A percentile compares a stretch with the other conserved stretches of the same genome.
Evolutionary conservation across 768 basidiomycete genomes (phyloP).

Genomic region (Podaxis sp.): DNA sequence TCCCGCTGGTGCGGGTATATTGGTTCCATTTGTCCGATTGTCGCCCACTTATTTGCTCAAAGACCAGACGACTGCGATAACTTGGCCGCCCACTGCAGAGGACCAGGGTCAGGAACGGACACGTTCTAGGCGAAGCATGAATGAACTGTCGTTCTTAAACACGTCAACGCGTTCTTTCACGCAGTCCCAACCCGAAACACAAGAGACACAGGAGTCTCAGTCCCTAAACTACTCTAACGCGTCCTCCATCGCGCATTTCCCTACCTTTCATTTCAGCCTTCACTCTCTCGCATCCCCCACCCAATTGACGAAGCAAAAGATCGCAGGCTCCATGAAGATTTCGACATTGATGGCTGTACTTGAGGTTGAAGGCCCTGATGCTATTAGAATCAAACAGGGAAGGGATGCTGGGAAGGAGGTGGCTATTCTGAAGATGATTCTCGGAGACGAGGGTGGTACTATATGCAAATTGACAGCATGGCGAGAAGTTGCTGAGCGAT

Average conservation of each 20-base stretch:
- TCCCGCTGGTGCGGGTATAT: background rate
- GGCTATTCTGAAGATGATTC: slow-evolving; percentile 63
- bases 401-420: slow-evolving; percentile 69
- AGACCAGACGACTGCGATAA: slow-evolving; percentile 53
- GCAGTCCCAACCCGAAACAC: slow-evolving; percentile 16
- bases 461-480: slow-evolving; percentile 77
- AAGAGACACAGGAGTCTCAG: slow-evolving; percentile 26
- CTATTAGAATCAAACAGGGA: slow-evolving; percentile 67
- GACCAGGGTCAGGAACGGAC: slow-evolving; percentile 18
- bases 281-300: slow-evolving; percentile 57
- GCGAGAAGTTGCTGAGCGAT: slow-evolving; percentile 72
- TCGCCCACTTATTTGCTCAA: background rate
- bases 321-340: slow-evolving; percentile 44
- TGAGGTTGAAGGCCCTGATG: slow-evolving; percentile 77
- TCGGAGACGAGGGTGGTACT: slow-evolving; percentile 70
- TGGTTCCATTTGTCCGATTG: background rate
- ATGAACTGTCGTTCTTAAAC: slow-evolving; percentile 30
- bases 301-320: slow-evolving; percentile 28
- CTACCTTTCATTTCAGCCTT: slow-evolving; percentile 71
- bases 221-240: slow-evolving; percentile 62
- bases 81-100: slow-evolving; percentile 55
- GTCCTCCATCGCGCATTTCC: slow-evolving; percentile 73
- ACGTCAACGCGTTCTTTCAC: slow-evolving; percentile 22
- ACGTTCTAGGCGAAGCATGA: slow-evolving; percentile 17
- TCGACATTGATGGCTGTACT: slow-evolving; percentile 65